A percentile compares a stretch with the other conserved stretches of the same genome.
phyloP scores from a whole-genome alignment of 805 yeast genomes.

The Komagataella mondaviorum region DNA sequence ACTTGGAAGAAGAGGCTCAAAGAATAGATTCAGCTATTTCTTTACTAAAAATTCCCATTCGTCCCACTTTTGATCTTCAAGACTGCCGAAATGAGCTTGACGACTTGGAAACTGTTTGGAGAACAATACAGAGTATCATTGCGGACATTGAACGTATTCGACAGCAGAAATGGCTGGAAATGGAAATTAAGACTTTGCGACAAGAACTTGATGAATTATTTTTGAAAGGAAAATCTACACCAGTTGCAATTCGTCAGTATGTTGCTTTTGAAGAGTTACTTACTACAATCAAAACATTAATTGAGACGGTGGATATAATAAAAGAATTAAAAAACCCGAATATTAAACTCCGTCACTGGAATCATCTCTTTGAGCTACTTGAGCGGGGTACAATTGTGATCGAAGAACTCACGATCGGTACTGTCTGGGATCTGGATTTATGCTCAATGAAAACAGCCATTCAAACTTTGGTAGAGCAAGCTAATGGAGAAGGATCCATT shows the following conservation, averaged over 20 bases:
- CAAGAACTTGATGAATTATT: conserved; percentile 36
- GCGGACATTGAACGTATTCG: conserved; percentile 28
- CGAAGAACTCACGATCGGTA: conserved; percentile 30
- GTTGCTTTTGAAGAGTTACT: conserved; percentile 55
- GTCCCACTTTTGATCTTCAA: conserved; percentile 14
- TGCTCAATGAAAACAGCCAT: conserved; percentile 28
- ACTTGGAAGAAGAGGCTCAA: conserved; percentile 5
- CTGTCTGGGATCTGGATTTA: conserved; percentile 48
- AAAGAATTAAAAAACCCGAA: conserved; percentile 39
- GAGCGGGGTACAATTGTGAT: conserved; percentile 3
- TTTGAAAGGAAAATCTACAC: conserved; percentile 32
- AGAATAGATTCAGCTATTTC: conserved; percentile 19
- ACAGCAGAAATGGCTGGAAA: conserved; percentile 30
- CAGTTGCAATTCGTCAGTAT: conserved; percentile 49
- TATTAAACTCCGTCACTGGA: conserved; percentile 60
- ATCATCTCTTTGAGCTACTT: conserved; percentile 19
- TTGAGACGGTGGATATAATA: conserved; percentile 24
- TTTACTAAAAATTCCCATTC: conserved; percentile 19
- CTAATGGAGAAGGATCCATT: conserved; percentile 59
- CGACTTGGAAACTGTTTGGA: conserved; percentile 54
- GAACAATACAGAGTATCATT: conserved; percentile 39
- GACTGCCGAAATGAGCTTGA: conserved; percentile 31
- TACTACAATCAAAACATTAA: conserved; percentile 22
- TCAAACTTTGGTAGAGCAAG: conserved; percentile 38
- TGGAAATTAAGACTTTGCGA: conserved; percentile 31